These are phyloP conservation scores for Durio zibethinus DNA, from an alignment of 345 rosid species.

Conservation along the genomic window DNA sequence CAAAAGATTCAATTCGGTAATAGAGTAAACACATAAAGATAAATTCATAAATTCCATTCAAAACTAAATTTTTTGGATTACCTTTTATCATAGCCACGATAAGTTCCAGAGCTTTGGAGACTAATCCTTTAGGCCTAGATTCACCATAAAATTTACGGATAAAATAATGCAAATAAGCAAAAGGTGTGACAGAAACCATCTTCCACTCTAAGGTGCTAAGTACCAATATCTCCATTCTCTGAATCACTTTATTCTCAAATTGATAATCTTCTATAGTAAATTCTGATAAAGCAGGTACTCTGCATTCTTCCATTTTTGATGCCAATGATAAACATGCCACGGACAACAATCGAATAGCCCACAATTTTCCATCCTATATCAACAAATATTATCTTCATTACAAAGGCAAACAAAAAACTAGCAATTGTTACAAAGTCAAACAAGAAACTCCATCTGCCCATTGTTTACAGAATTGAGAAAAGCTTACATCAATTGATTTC, in stretches of 20 bases:
- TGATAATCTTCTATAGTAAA: slow-evolving; percentile 41
- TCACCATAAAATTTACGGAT: slow-evolving; percentile 33
- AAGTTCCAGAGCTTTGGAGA: slow-evolving; percentile 48
- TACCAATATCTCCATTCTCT: slow-evolving; percentile 67
- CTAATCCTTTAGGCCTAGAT: slow-evolving; percentile 32
- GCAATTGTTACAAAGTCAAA: not conserved
- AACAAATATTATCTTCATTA: not conserved
- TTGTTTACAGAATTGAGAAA: not conserved
- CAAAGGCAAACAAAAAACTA: not conserved
- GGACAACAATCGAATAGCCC: slow-evolving; percentile 68
- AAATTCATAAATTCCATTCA: not conserved
- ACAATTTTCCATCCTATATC: slow-evolving; percentile 58
- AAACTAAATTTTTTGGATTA: slow-evolving; percentile 14
- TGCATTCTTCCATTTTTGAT: slow-evolving; percentile 80
- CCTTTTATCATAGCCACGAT: slow-evolving; percentile 54
- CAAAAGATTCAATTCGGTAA: slow-evolving; percentile 1
- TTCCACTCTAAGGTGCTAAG: slow-evolving; percentile 72
- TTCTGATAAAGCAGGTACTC: slow-evolving; percentile 60
- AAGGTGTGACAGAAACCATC: slow-evolving; percentile 68
- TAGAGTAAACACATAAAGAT: not conserved
- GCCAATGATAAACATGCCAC: slow-evolving; percentile 79
- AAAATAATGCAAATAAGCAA: slow-evolving; percentile 61
- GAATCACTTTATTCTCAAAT: slow-evolving; percentile 51
- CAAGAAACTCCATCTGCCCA: not conserved
- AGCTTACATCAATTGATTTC: slow-evolving; percentile 61